These are phyloP conservation scores for Lactarius tabidus DNA, from an alignment of 768 basidiomycete genomes.

Conservation along the genomic window DNA sequence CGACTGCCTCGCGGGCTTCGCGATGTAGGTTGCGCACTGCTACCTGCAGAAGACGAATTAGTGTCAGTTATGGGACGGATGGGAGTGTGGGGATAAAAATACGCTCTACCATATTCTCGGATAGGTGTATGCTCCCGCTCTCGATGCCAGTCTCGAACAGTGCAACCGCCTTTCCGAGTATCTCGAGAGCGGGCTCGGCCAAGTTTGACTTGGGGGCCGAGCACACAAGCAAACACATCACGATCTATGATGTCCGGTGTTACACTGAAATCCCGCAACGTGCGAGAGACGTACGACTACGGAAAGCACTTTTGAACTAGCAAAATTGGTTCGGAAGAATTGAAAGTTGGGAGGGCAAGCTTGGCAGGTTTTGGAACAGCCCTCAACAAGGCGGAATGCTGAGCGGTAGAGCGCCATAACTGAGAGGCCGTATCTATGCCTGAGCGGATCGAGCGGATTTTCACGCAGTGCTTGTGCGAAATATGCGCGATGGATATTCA, in stretches of 20 bases:
- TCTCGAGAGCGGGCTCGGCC: constrained; percentile 34
- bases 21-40: constrained; percentile 32
- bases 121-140: constrained; percentile 29
- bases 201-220: constrained; percentile 37
- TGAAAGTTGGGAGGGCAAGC: constrained; percentile 36
- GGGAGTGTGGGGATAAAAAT: background rate
- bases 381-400: constrained; percentile 59
- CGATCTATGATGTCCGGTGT: constrained; percentile 37
- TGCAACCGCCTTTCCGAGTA: constrained; percentile 34
- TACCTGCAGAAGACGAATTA: constrained; percentile 24
- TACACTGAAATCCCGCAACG: background rate
- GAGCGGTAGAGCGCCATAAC: constrained; percentile 70
- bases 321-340: constrained; percentile 43
- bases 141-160: constrained; percentile 32
- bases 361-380: constrained; percentile 42
- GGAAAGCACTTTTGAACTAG: constrained; percentile 67
- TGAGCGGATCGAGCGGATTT: constrained; percentile 49
- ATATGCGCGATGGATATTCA: constrained; percentile 64
- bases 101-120: constrained; percentile 24
- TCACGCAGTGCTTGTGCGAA: constrained; percentile 66
- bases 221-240: constrained; percentile 37
- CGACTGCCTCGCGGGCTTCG: constrained; percentile 32
- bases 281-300: constrained; percentile 49
- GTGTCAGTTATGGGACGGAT: background rate
- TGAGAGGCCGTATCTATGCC: constrained; percentile 63